These are phyloP conservation scores for Rhodosporidiobolus sp. DNA, from an alignment of 768 basidiomycete genomes.

Conservation along the genomic window DNA sequence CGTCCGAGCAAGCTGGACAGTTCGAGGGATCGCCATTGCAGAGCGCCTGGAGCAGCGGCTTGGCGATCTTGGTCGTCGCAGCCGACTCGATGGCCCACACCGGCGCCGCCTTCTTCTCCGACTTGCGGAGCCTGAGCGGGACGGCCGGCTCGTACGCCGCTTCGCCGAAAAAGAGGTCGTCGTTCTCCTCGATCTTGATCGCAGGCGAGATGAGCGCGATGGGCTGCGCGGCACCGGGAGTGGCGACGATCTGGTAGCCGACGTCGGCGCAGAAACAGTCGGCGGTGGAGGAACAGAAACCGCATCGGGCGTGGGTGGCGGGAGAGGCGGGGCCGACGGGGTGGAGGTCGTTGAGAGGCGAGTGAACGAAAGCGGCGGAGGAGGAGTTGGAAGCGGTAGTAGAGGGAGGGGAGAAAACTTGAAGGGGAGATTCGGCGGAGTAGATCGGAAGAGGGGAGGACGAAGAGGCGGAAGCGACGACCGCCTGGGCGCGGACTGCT, in stretches of 20 bases:
- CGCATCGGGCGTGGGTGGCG: constrained; percentile 53
- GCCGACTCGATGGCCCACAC: constrained; percentile 50
- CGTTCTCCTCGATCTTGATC: constrained; percentile 43
- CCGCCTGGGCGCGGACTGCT: constrained; percentile 22
- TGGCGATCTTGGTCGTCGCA: constrained; percentile 42
- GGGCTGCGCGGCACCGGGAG: constrained; percentile 7
- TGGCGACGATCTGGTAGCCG: constrained; percentile 36
- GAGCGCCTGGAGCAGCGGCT: constrained; percentile 46
- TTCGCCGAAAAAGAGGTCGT: constrained; percentile 69
- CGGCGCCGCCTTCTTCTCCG: constrained; percentile 20
- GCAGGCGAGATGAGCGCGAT: constrained; percentile 31
- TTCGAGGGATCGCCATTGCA: constrained; percentile 86
- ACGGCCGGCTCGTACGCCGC: constrained; percentile 78
- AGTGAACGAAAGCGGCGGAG: constrained; percentile 14
- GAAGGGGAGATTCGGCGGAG: not conserved
- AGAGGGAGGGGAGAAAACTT: constrained; percentile 7
- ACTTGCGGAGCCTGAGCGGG: constrained; percentile 64
- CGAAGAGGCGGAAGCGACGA: constrained; percentile 11
- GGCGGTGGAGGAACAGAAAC: constrained; percentile 67
- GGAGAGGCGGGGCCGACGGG: constrained; percentile 20
- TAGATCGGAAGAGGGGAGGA: not conserved
- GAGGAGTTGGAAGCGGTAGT: constrained; percentile 1
- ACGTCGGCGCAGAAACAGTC: constrained; percentile 73
- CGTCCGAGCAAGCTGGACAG: constrained; percentile 78
- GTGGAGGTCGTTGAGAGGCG: constrained; percentile 21